Evolutionary conservation across 192 early-diverging fungal species (phyloP).

Genomic region (Gonapodya prolifera): DNA sequence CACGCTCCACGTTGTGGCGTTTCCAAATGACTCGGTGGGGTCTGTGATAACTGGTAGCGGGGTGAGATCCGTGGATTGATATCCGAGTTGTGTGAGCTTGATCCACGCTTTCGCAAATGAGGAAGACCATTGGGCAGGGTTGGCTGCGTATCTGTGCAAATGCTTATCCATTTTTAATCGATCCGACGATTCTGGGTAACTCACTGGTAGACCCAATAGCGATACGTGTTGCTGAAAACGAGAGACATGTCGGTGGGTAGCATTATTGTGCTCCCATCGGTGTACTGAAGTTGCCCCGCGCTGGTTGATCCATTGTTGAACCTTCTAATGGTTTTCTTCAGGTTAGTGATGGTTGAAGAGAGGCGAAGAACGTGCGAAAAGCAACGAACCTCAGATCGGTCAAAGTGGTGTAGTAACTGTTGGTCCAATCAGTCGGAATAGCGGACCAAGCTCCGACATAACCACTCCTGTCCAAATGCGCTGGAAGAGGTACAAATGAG

Average conservation of each 20-base stretch:
- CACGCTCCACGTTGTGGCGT: not conserved
- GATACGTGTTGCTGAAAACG: not conserved
- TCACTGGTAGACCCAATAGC: not conserved
- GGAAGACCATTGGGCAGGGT: slow-evolving; percentile 47
- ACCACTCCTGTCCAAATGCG: too few relatives aligned
- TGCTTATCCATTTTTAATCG: too few relatives aligned
- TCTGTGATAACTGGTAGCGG: not conserved
- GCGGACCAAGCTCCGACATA: too few relatives aligned
- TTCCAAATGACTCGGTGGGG: not conserved
- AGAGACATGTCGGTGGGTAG: slow-evolving; percentile 56
- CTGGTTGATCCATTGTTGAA: too few relatives aligned
- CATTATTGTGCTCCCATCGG: slow-evolving; percentile 41
- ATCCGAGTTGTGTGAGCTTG: slow-evolving; percentile 31
- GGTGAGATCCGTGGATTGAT: not conserved
- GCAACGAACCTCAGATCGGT: too few relatives aligned
- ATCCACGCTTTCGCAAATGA: slow-evolving; percentile 30
- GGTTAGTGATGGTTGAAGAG: too few relatives aligned
- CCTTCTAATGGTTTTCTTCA: too few relatives aligned
- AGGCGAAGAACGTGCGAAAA: too few relatives aligned
- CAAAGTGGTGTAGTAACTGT: too few relatives aligned
- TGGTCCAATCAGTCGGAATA: too few relatives aligned
- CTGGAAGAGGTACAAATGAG: too few relatives aligned
- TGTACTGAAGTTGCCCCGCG: slow-evolving; percentile 1
- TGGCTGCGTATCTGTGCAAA: slow-evolving; percentile 42
- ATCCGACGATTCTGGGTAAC: too few relatives aligned